Conservation (phyloP, 2,329 filamentous ascomycete species). For the Ceratocystis albifundus region DNA sequence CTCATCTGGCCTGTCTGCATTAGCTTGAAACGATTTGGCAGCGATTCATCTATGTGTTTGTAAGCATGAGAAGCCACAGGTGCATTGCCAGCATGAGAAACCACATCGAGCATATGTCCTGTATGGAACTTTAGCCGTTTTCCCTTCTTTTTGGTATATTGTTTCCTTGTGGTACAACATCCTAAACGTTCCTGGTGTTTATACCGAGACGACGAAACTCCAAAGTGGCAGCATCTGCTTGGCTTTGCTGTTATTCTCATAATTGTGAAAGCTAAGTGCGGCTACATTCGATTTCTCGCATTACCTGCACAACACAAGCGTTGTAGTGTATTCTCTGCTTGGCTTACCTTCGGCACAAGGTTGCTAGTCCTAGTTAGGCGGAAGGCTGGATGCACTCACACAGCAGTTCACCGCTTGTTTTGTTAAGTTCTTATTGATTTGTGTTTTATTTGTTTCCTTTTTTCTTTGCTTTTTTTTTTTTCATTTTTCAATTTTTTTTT, state of each 20-base stretch:
- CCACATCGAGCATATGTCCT: background rate
- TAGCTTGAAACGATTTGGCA: background rate
- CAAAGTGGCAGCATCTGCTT: no score
- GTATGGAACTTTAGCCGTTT: background rate
- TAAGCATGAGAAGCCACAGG: no score
- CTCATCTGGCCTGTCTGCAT: background rate
- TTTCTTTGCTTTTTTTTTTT: background rate
- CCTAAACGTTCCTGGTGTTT: background rate
- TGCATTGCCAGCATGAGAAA: background rate
- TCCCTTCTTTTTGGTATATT: background rate
- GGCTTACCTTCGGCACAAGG: background rate
- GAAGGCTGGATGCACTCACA: background rate
- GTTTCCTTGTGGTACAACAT: background rate
- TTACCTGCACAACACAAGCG: background rate
- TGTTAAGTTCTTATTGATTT: background rate
- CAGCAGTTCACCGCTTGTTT: slow-evolving; percentile 8
- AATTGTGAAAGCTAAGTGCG: background rate
- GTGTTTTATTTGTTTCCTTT: background rate
- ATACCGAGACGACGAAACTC: background rate
- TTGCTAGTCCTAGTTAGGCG: background rate
- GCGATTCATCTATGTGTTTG: background rate
- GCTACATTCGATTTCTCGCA: background rate
- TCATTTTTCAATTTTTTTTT: no score
- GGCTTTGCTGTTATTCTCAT: background rate
- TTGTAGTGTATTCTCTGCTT: background rate